Evolutionary conservation across 345 rosid genomes (phyloP).

Genomic region (Brassica incana): DNA sequence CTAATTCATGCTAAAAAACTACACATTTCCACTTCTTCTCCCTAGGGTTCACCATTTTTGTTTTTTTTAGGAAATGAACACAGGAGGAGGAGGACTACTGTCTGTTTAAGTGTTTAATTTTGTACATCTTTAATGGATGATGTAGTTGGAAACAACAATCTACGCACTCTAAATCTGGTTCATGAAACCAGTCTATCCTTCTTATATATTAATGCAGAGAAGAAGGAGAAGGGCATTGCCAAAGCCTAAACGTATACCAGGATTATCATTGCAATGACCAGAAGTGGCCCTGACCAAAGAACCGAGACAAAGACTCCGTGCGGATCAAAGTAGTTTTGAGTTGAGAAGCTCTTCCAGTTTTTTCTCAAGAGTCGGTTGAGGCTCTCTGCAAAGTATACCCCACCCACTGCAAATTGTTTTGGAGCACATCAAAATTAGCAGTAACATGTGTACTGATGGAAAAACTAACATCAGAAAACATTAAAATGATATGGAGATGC

Average conservation of each 20-base stretch:
- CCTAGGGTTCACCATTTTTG: too few relatives aligned
- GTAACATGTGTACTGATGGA: neutral
- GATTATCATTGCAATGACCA: conserved; percentile 70
- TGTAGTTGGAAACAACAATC: too few relatives aligned
- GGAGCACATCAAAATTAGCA: conserved; percentile 9
- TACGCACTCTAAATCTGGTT: too few relatives aligned
- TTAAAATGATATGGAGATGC: neutral
- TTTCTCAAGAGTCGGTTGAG: conserved; percentile 57
- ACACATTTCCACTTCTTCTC: too few relatives aligned
- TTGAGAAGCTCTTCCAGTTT: conserved; percentile 83
- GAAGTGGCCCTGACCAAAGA: conserved; percentile 97
- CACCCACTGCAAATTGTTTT: conserved; percentile 54
- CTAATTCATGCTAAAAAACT: too few relatives aligned
- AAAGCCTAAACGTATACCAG: conserved; percentile 46
- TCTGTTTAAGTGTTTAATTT: too few relatives aligned
- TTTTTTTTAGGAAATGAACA: too few relatives aligned
- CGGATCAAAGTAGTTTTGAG: conserved; percentile 86
- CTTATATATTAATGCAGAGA: too few relatives aligned
- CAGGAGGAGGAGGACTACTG: too few relatives aligned
- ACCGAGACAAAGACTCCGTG: conserved; percentile 79
- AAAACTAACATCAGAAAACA: neutral
- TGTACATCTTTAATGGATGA: too few relatives aligned
- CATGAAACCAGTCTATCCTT: too few relatives aligned
- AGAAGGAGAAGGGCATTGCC: too few relatives aligned
- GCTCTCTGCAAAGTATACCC: conserved; percentile 88